Percentiles rank a stretch among this genome's conserved stretches.
phyloP scores from a whole-genome alignment of 2,329 filamentous ascomycete species.

The Neonectria punicea region DNA sequence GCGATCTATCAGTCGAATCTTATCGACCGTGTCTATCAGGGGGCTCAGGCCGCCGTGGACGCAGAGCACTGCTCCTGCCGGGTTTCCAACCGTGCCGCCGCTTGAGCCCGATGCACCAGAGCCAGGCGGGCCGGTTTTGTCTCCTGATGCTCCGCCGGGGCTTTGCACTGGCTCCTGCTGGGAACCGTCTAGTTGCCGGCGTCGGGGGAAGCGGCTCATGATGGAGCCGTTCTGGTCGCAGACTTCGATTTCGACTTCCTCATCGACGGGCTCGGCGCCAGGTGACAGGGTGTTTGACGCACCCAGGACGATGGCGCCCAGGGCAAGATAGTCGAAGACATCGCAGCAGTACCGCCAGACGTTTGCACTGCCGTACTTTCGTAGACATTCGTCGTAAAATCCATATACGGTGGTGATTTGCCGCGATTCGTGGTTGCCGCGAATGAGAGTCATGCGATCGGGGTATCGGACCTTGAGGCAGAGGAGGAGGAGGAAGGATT shows the following conservation, averaged over 20 bases:
- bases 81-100: slow-evolving; percentile 70
- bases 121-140: slow-evolving; percentile 76
- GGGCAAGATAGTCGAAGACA: slow-evolving; percentile 94
- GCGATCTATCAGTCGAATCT: slow-evolving; percentile 92
- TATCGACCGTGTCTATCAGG: slow-evolving; percentile 91
- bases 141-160: slow-evolving; percentile 39
- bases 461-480: slow-evolving; percentile 98
- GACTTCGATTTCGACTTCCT: slow-evolving; percentile 92
- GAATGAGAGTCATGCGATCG: slow-evolving; percentile 94
- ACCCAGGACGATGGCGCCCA: slow-evolving; percentile 91
- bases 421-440: slow-evolving; percentile 94
- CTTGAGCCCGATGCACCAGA: slow-evolving; percentile 81
- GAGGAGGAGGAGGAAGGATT: slow-evolving; percentile 94
- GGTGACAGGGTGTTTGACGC: slow-evolving; percentile 73
- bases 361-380: slow-evolving; percentile 96
- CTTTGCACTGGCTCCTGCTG: slow-evolving; percentile 42
- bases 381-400: slow-evolving; percentile 96
- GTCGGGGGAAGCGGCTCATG: slow-evolving; percentile 76
- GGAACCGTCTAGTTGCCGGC: slow-evolving; percentile 42
- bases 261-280: slow-evolving; percentile 64
- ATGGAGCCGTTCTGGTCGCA: slow-evolving; percentile 85
- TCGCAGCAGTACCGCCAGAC: slow-evolving; percentile 98
- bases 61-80: slow-evolving; percentile 87
- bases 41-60: slow-evolving; percentile 95
- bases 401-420: slow-evolving; percentile 98